A percentile compares a stretch with the other conserved stretches of the same genome.
Evolutionary conservation across 805 yeast genomes (phyloP).

Genomic region (Jamesozyma hellenica): DNA sequence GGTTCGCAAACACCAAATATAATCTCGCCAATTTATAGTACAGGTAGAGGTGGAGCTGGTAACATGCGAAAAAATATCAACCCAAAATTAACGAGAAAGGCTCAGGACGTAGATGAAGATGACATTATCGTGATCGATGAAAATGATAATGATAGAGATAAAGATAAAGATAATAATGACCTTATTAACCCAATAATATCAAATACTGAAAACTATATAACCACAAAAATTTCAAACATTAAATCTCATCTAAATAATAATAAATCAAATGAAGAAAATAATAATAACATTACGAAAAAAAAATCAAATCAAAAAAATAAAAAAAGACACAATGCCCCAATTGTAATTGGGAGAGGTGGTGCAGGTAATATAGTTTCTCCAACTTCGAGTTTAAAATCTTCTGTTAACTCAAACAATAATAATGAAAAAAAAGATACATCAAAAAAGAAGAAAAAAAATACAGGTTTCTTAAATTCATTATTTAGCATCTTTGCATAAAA

Average conservation of each 20-base stretch:
- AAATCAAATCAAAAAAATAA: neutral
- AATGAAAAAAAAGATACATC: neutral
- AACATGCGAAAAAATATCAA: constrained; percentile 59
- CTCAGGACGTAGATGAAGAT: constrained; percentile 54
- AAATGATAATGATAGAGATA: constrained; percentile 6
- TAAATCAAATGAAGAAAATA: too few species aligned
- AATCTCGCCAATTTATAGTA: constrained; percentile 46
- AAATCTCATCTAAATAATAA: neutral
- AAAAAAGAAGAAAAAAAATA: constrained; percentile 4
- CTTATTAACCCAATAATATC: constrained; percentile 3
- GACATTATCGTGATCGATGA: too few species aligned
- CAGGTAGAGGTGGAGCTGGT: constrained; percentile 76
- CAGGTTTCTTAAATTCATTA: constrained; percentile 5
- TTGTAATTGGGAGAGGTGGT: constrained; percentile 29
- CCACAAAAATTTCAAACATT: constrained; percentile 1
- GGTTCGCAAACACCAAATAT: constrained; percentile 56
- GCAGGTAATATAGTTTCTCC: constrained; percentile 30
- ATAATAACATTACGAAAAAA: neutral
- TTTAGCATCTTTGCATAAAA: constrained; percentile 5
- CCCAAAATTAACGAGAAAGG: constrained; percentile 46
- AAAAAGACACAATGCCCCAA: constrained; percentile 4
- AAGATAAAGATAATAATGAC: constrained; percentile 6
- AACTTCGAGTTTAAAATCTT: constrained; percentile 8
- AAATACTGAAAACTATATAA: constrained; percentile 1
- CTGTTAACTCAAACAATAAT: neutral